Percentiles rank a stretch among this genome's conserved stretches.
phyloP scores from a whole-genome alignment of 352 stramenopile species.

The Phytopythium boreale region DNA sequence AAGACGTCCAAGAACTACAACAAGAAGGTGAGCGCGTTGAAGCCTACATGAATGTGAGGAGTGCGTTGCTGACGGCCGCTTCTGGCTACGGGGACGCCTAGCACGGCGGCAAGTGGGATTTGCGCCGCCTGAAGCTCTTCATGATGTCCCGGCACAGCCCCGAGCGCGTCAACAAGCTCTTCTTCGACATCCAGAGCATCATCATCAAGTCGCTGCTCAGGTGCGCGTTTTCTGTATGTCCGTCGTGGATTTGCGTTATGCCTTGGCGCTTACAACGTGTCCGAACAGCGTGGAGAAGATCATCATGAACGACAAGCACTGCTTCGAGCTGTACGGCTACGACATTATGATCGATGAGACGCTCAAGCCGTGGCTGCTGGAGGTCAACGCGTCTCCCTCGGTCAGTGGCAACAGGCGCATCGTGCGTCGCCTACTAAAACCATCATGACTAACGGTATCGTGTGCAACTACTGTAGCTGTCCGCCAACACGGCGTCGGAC shows the following conservation, averaged over 20 bases:
- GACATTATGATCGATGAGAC: constrained; percentile 92
- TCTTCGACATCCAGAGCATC: constrained; percentile 89
- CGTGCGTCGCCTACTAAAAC: too few species aligned
- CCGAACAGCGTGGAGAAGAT: constrained; percentile 82
- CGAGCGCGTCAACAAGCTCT: constrained; percentile 80
- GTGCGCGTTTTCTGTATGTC: constrained; percentile 10
- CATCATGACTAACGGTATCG: not conserved
- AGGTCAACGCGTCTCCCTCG: constrained; percentile 94
- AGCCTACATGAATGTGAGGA: not conserved
- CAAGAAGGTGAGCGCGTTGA: constrained; percentile 40
- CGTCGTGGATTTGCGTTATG: not conserved
- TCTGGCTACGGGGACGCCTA: constrained; percentile 12
- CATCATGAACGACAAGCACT: constrained; percentile 96
- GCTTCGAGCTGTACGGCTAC: constrained; percentile 95
- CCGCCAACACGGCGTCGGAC: constrained; percentile 89
- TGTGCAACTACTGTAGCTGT: constrained; percentile 53
- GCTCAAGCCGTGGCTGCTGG: constrained; percentile 89
- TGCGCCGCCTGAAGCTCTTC: constrained; percentile 89
- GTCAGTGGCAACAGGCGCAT: constrained; percentile 19
- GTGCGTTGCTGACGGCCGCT: not conserved
- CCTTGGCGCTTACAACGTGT: not conserved
- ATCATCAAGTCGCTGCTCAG: constrained; percentile 84
- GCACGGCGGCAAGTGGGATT: constrained; percentile 90
- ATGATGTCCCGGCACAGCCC: constrained; percentile 89
- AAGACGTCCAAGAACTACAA: constrained; percentile 95